Evolutionary conservation across 1,139 yeast genomes (phyloP).

Genomic region (Protomyces macrosporus): DNA sequence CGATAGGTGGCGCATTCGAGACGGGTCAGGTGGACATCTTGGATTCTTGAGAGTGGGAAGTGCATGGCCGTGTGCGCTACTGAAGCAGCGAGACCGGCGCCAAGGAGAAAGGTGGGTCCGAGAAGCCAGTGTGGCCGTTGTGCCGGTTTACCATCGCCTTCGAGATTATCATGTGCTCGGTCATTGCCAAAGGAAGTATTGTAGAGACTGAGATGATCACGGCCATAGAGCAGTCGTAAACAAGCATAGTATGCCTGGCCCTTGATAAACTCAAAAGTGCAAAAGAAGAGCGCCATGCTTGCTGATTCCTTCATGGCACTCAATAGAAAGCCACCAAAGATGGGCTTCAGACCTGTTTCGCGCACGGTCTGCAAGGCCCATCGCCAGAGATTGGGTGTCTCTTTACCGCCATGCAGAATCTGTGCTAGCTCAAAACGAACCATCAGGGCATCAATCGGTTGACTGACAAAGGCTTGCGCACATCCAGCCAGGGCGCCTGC

Average conservation of each 20-base stretch:
- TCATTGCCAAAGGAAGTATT: background rate
- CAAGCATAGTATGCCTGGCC: slow-evolving; percentile 30
- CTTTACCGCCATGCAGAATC: slow-evolving; percentile 49
- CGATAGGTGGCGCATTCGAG: slow-evolving; percentile 69
- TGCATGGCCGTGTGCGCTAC: slow-evolving; percentile 69
- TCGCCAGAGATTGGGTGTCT: slow-evolving; percentile 65
- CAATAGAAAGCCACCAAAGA: slow-evolving; percentile 80
- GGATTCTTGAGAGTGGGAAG: slow-evolving; percentile 75
- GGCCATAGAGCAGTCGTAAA: slow-evolving; percentile 29
- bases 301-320: slow-evolving; percentile 73
- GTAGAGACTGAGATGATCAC: slow-evolving; percentile 10
- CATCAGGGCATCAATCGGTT: slow-evolving; percentile 88
- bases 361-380: slow-evolving; percentile 64
- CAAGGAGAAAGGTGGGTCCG: slow-evolving; percentile 59
- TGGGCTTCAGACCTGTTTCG: slow-evolving; percentile 75
- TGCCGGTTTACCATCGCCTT: background rate
- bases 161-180: background rate
- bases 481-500: slow-evolving; percentile 87
- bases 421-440: slow-evolving; percentile 75
- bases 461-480: slow-evolving; percentile 83
- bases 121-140: slow-evolving; percentile 29
- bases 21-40: slow-evolving; percentile 70
- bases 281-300: slow-evolving; percentile 82
- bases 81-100: slow-evolving; percentile 92
- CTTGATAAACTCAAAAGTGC: slow-evolving; percentile 78